These are phyloP conservation scores for Phytophthora uliginosa DNA, from an alignment of 352 stramenopile genomes.

Conservation along the genomic window DNA sequence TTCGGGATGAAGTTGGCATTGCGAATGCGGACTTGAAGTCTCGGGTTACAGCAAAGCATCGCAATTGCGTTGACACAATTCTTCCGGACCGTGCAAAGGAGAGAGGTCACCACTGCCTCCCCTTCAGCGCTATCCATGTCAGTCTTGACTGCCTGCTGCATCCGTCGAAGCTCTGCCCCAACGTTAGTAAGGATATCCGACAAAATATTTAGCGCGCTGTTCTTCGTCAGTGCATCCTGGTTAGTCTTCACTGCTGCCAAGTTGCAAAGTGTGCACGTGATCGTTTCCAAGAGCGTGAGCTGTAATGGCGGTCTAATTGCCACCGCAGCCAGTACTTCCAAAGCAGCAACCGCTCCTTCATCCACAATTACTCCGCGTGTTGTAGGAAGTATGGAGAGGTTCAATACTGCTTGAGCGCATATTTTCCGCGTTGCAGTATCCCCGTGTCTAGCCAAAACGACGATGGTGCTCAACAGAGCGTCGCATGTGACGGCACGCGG, in stretches of 20 bases:
- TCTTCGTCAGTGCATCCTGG: conserved; percentile 71
- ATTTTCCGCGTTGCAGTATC: conserved; percentile 33
- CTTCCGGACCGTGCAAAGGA: conserved; percentile 55
- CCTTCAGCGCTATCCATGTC: conserved; percentile 30
- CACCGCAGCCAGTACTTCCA: conserved; percentile 56
- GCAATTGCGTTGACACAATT: conserved; percentile 75
- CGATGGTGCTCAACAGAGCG: conserved; percentile 64
- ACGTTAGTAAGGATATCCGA: conserved; percentile 53
- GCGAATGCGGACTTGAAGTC: conserved; percentile 67
- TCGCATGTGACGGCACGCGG: conserved; percentile 83
- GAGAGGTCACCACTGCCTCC: conserved; percentile 16
- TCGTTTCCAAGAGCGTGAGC: conserved; percentile 52
- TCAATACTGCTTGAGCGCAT: conserved; percentile 75
- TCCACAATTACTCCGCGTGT: conserved; percentile 80
- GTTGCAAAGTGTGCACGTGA: conserved; percentile 71
- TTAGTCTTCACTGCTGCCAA: conserved; percentile 70
- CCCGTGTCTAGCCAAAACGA: conserved; percentile 49
- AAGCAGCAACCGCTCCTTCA: conserved; percentile 68
- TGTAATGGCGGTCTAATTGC: conserved; percentile 34
- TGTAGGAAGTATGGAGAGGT: conserved; percentile 83
- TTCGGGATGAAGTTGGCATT: conserved; percentile 64
- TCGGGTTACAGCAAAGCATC: conserved; percentile 83
- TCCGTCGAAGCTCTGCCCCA: conserved; percentile 34
- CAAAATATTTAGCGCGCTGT: conserved; percentile 57
- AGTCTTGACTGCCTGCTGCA: conserved; percentile 14